Conservation (phyloP, 805 yeast species). For the Sungouiozyma intestinalis region DNA sequence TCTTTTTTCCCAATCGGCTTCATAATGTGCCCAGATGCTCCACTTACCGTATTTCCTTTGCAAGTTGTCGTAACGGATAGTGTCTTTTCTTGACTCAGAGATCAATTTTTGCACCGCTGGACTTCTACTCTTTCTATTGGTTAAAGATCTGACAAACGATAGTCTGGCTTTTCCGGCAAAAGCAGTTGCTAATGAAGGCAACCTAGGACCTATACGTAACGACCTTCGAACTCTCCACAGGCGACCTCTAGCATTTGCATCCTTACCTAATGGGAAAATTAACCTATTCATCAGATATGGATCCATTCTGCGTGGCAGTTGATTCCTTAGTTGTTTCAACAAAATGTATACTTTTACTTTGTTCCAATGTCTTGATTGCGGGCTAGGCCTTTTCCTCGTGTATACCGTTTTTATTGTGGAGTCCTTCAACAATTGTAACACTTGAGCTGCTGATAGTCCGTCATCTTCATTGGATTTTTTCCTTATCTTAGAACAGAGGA, state of each 20-base stretch:
- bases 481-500: background rate
- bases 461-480: background rate
- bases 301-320: conserved; percentile 11
- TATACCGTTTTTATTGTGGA: background rate
- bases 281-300: conserved; percentile 10
- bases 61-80: conserved; percentile 16
- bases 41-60: conserved; percentile 7
- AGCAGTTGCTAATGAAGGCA: conserved; percentile 14
- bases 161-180: conserved; percentile 17
- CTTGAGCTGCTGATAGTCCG: background rate
- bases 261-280: conserved; percentile 22
- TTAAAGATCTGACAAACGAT: conserved; percentile 25
- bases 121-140: conserved; percentile 22
- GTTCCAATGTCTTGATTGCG: conserved; percentile 7
- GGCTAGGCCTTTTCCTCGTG: background rate
- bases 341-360: conserved; percentile 13
- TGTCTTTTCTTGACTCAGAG: conserved; percentile 14
- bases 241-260: conserved; percentile 11
- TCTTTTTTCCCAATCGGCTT: conserved; percentile 25
- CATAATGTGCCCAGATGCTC: conserved; percentile 21
- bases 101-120: conserved; percentile 14
- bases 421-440: background rate
- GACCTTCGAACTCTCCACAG: conserved; percentile 12
- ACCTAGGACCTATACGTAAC: conserved; percentile 21
- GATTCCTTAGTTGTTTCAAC: conserved; percentile 6